Evolutionary conservation across 495 filamentous ascomycete genomes (phyloP).

Genomic region (Annulohypoxylon stygium): DNA sequence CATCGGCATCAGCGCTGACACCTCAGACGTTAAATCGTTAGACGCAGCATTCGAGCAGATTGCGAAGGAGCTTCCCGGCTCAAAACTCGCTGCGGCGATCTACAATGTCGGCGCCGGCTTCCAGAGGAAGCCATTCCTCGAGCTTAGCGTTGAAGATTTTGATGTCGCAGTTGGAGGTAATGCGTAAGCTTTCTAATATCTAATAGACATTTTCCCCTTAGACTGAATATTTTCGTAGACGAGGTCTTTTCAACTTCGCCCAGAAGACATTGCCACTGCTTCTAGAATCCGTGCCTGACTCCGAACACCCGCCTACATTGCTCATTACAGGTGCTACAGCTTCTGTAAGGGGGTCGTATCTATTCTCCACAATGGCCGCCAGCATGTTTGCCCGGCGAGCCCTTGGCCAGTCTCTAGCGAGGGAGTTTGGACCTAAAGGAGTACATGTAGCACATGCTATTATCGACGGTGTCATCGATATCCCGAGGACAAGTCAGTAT

Average conservation of each 20-base stretch:
- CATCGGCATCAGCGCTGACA: slow-evolving; percentile 80
- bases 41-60: slow-evolving; percentile 76
- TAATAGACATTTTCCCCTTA: not conserved
- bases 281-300: slow-evolving; percentile 64
- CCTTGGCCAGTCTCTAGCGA: slow-evolving; percentile 80
- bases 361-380: slow-evolving; percentile 78
- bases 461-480: slow-evolving; percentile 91
- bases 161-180: slow-evolving; percentile 67
- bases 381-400: slow-evolving; percentile 87
- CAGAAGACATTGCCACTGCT: slow-evolving; percentile 79
- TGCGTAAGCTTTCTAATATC: slow-evolving; percentile 64
- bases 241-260: slow-evolving; percentile 83
- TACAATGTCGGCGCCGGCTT: slow-evolving; percentile 84
- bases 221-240: slow-evolving; percentile 55
- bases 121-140: slow-evolving; percentile 83
- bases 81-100: slow-evolving; percentile 78
- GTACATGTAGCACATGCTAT: slow-evolving; percentile 90
- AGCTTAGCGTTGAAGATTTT: slow-evolving; percentile 76
- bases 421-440: slow-evolving; percentile 90
- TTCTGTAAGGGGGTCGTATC: slow-evolving; percentile 77
- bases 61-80: slow-evolving; percentile 65
- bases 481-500: slow-evolving; percentile 74
- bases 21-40: slow-evolving; percentile 72
- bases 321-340: slow-evolving; percentile 93
- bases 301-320: slow-evolving; percentile 77